These are phyloP conservation scores for Magnaporthiopsis poae DNA, from an alignment of 2,329 filamentous ascomycete genomes.

Conservation along the genomic window DNA sequence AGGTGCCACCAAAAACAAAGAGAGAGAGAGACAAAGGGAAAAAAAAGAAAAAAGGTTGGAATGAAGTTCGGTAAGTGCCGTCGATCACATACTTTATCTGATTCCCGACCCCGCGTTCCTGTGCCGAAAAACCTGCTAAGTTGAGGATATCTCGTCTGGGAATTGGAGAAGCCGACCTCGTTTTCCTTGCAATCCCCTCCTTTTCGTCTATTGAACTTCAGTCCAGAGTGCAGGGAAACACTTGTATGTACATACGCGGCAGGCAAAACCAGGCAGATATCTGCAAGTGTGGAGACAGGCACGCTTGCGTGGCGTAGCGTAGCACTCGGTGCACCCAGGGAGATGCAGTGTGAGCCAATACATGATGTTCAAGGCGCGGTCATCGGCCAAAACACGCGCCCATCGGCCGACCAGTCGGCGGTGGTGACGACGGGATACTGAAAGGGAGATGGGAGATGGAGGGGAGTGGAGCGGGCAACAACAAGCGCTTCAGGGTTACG, in stretches of 20 bases:
- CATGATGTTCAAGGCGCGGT: not conserved
- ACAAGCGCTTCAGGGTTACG: too few relatives aligned
- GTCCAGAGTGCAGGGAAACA: not conserved
- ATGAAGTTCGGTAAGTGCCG: not conserved
- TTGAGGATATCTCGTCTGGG: not conserved
- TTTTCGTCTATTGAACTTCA: too few relatives aligned
- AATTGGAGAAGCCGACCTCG: not conserved
- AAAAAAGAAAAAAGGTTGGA: not conserved
- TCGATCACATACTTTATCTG: not conserved
- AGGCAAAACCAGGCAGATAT: not conserved
- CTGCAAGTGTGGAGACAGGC: not conserved
- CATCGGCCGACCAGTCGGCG: not conserved
- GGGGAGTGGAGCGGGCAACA: too few relatives aligned
- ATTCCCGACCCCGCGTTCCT: too few relatives aligned
- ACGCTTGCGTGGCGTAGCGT: not conserved
- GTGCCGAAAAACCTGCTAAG: not conserved
- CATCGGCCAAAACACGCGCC: not conserved
- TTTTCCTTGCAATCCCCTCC: too few relatives aligned
- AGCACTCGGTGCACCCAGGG: not conserved
- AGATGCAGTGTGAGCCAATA: not conserved
- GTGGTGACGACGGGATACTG: not conserved
- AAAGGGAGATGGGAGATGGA: not conserved
- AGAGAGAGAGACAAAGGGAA: too few relatives aligned
- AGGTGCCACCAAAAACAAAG: not conserved
- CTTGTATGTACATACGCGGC: too few relatives aligned